phyloP scores from a whole-genome alignment of 805 yeast species.

The Candida broadrunensis region DNA sequence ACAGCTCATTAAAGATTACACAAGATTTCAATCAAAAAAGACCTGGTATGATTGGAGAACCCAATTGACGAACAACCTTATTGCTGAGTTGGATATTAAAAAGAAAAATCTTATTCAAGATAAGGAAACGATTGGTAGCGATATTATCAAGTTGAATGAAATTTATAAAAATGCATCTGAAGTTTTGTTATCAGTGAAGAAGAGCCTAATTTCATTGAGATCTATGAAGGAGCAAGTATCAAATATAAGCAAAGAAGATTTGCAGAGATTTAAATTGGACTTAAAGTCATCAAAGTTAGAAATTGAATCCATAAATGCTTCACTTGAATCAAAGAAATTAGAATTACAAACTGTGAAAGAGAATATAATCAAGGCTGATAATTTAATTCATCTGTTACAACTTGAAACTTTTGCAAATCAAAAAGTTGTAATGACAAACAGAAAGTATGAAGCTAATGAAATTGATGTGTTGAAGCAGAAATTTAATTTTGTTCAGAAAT shows the following conservation, averaged over 20 bases:
- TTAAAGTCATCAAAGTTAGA: background rate
- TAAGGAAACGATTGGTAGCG: background rate
- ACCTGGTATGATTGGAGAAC: constrained; percentile 66
- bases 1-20: constrained; percentile 46
- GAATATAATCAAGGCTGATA: constrained; percentile 9
- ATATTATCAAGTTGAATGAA: background rate
- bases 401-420: constrained; percentile 8
- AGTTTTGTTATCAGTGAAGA: background rate
- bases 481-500: constrained; percentile 22
- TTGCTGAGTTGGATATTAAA: constrained; percentile 23
- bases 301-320: background rate
- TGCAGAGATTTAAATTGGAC: constrained; percentile 13
- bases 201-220: background rate
- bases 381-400: constrained; percentile 8
- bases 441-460: constrained; percentile 18
- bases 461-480: constrained; percentile 15
- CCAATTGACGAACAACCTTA: constrained; percentile 46
- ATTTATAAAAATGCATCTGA: background rate
- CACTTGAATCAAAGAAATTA: constrained; percentile 6
- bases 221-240: background rate
- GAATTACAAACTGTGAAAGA: constrained; percentile 8
- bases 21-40: constrained; percentile 51
- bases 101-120: constrained; percentile 6
- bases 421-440: constrained; percentile 9
- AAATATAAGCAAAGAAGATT: constrained; percentile 3